These are phyloP conservation scores for Diaporthe velutina DNA, from an alignment of 2,329 filamentous ascomycete species.

Conservation along the genomic window DNA sequence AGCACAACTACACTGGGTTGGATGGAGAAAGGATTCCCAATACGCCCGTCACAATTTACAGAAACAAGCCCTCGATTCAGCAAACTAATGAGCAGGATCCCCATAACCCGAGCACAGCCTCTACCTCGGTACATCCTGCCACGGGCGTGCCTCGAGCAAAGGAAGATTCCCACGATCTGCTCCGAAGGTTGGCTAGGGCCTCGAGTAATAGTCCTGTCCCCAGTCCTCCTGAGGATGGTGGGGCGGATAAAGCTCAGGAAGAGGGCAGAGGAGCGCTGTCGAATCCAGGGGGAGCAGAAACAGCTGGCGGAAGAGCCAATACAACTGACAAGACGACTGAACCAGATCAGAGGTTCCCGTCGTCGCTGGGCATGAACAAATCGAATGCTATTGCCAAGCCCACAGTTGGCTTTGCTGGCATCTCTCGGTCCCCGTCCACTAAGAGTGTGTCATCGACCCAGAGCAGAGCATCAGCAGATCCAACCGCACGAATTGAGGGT, in stretches of 20 bases:
- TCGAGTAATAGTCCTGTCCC: constrained; percentile 50
- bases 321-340: constrained; percentile 6
- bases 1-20: constrained; percentile 32
- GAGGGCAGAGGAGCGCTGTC: constrained; percentile 5
- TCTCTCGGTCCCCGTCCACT: constrained; percentile 37
- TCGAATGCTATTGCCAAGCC: constrained; percentile 47
- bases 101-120: constrained; percentile 26
- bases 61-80: constrained; percentile 34
- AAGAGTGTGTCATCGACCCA: constrained; percentile 36
- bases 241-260: constrained; percentile 40
- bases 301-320: background rate
- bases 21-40: constrained; percentile 53
- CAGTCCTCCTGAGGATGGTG: constrained; percentile 54
- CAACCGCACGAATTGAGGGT: constrained; percentile 67
- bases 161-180: constrained; percentile 61
- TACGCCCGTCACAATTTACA: constrained; percentile 57
- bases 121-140: constrained; percentile 38
- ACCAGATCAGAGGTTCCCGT: background rate
- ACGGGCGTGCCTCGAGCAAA: constrained; percentile 44
- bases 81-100: constrained; percentile 33
- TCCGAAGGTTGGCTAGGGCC: constrained; percentile 63
- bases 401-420: constrained; percentile 61
- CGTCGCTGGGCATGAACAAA: constrained; percentile 13
- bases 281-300: background rate
- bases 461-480: constrained; percentile 53